These are phyloP conservation scores for Coemansia guatemalensis DNA, from an alignment of 192 early-diverging fungal genomes.

Conservation along the genomic window DNA sequence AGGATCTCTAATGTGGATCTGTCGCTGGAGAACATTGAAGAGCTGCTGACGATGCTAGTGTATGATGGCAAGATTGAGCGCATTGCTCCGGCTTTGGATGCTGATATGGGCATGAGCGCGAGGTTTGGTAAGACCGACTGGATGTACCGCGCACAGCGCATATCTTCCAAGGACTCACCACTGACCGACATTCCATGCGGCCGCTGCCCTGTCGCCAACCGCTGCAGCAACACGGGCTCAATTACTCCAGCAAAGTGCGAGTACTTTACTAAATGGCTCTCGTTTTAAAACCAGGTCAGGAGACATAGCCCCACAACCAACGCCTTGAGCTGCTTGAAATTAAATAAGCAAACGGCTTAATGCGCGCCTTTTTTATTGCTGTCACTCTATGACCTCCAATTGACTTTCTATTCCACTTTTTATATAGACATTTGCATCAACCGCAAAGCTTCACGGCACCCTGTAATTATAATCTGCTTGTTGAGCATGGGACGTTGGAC, in stretches of 20 bases:
- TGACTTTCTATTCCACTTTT: not conserved
- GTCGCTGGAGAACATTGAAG: slow-evolving; percentile 69
- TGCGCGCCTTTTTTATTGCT: not conserved
- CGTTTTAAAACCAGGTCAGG: slow-evolving; percentile 45
- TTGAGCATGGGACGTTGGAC: slow-evolving; percentile 41
- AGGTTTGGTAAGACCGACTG: slow-evolving; percentile 61
- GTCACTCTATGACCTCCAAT: no score
- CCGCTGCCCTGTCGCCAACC: slow-evolving; percentile 76
- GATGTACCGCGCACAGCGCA: slow-evolving; percentile 73
- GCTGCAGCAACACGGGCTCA: slow-evolving; percentile 71
- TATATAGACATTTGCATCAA: no score
- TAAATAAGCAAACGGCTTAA: not conserved
- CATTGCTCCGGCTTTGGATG: slow-evolving; percentile 56
- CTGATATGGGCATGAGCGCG: slow-evolving; percentile 56
- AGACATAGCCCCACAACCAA: not conserved
- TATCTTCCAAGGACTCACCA: slow-evolving; percentile 53
- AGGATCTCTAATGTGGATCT: slow-evolving; percentile 73
- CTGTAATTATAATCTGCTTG: not conserved
- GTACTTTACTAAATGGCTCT: slow-evolving; percentile 82
- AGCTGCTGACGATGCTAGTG: slow-evolving; percentile 77
- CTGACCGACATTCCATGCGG: slow-evolving; percentile 87
- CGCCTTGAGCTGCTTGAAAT: not conserved
- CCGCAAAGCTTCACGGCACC: no score
- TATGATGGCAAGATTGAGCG: slow-evolving; percentile 84
- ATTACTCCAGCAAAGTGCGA: slow-evolving; percentile 76